These are phyloP conservation scores for Komagataella phaffii DNA, from an alignment of 805 yeast species.

Conservation along the genomic window DNA sequence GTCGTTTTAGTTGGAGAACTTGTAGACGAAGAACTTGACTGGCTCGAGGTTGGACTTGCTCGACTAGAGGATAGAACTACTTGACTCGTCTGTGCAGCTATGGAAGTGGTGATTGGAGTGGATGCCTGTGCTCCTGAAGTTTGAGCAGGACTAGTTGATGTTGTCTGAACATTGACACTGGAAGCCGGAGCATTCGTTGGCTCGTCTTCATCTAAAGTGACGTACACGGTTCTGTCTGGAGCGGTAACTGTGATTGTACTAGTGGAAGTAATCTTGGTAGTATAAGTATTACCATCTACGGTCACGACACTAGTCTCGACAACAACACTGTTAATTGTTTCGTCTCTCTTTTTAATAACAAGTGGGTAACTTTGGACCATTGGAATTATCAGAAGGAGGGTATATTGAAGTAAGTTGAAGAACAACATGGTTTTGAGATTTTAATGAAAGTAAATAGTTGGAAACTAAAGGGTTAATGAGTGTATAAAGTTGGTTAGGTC, in stretches of 20 bases:
- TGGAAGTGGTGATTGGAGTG: not conserved
- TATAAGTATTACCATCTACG: not conserved
- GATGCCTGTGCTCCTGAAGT: not conserved
- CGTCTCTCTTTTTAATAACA: not conserved
- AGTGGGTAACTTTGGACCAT: not conserved
- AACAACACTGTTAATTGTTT: not conserved
- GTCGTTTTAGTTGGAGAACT: conserved; percentile 5
- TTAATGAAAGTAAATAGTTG: not conserved
- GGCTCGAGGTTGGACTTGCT: conserved; percentile 3
- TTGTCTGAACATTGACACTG: not conserved
- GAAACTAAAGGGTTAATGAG: not conserved
- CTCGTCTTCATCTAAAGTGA: not conserved
- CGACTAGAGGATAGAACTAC: conserved; percentile 2
- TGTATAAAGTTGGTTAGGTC: not conserved
- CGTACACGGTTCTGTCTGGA: not conserved
- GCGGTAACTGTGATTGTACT: not conserved
- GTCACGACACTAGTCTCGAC: not conserved
- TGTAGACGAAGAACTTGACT: conserved; percentile 1
- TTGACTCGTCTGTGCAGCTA: not conserved
- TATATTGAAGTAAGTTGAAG: not conserved
- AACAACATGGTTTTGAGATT: not conserved
- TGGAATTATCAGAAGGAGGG: not conserved
- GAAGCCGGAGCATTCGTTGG: not conserved
- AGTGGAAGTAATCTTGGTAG: not conserved
- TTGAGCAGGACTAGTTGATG: not conserved